These are phyloP conservation scores for Fusarium secorum DNA, from an alignment of 2,329 filamentous ascomycete genomes.

Conservation along the genomic window DNA sequence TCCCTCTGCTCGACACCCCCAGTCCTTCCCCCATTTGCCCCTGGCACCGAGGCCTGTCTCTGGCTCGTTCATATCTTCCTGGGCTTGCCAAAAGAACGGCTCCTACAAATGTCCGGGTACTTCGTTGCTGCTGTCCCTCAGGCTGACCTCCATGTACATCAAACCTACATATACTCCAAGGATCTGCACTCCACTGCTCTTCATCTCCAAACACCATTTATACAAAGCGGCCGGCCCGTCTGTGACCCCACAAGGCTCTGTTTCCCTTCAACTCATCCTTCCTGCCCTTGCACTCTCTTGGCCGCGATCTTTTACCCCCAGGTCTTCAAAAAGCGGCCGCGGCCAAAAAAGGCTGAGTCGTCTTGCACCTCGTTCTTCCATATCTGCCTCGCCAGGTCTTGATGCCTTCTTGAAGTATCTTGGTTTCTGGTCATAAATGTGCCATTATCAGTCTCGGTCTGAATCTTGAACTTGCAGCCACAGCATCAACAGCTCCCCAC, in stretches of 20 bases:
- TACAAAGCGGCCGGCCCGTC: slow-evolving; percentile 41
- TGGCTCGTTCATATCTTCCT: slow-evolving; percentile 30
- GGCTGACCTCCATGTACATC: slow-evolving; percentile 23
- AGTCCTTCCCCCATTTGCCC: slow-evolving; percentile 12
- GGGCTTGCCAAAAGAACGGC: slow-evolving; percentile 35
- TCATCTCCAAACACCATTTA: slow-evolving; percentile 42
- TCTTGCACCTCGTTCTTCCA: slow-evolving; percentile 16
- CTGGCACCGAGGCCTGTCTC: slow-evolving; percentile 28
- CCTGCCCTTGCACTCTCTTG: slow-evolving; percentile 26
- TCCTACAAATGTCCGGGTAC: slow-evolving; percentile 34
- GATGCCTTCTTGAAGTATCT: slow-evolving; percentile 24
- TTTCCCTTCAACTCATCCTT: slow-evolving; percentile 32
- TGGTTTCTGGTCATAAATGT: slow-evolving; percentile 40
- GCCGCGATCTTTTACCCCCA: slow-evolving; percentile 28
- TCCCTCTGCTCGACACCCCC: slow-evolving; percentile 28
- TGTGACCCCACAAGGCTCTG: slow-evolving; percentile 42
- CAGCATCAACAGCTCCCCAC: slow-evolving; percentile 22
- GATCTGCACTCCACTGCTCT: slow-evolving; percentile 41
- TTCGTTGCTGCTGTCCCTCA: slow-evolving; percentile 6
- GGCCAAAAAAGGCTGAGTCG: slow-evolving; percentile 44
- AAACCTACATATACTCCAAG: slow-evolving; percentile 30
- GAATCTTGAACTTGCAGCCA: slow-evolving; percentile 27
- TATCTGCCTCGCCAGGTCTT: slow-evolving; percentile 38
- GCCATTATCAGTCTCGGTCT: slow-evolving; percentile 30
- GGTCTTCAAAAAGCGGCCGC: slow-evolving; percentile 42